A percentile compares a stretch with the other conserved stretches of the same genome.
phyloP scores from a whole-genome alignment of 2,329 filamentous ascomycete genomes.

The Grosmannia serpens region DNA sequence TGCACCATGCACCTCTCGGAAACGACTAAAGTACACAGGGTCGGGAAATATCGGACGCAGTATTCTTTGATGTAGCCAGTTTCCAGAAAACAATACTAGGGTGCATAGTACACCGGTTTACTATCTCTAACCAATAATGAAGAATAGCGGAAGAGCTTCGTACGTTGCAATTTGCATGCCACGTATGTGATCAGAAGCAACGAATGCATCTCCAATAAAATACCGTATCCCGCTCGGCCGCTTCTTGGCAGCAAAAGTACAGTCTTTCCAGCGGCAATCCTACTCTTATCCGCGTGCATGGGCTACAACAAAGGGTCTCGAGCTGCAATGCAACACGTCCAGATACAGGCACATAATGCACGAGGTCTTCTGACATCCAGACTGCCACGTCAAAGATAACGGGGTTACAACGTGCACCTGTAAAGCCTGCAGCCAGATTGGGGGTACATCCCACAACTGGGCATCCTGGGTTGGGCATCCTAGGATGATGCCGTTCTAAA shows the following conservation, averaged over 20 bases:
- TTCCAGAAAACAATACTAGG: too few species aligned
- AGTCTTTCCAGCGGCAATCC: neutral
- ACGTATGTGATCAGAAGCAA: neutral
- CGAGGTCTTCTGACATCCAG: neutral
- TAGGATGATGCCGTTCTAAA: too few species aligned
- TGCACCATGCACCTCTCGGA: too few species aligned
- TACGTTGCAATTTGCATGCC: neutral
- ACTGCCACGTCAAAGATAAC: neutral
- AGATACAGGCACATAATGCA: neutral
- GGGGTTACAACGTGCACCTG: too few species aligned
- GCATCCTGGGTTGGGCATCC: too few species aligned
- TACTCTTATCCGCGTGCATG: neutral
- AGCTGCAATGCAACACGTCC: neutral
- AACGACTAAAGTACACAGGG: too few species aligned
- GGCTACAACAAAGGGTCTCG: neutral
- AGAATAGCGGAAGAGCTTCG: neutral
- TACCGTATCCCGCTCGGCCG: neutral
- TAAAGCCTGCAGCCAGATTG: neutral
- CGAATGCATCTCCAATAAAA: neutral
- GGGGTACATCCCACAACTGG: too few species aligned
- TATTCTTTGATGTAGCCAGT: neutral
- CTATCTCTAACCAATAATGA: neutral
- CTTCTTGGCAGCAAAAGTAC: neutral
- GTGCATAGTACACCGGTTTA: too few species aligned
- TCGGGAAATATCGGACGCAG: too few species aligned